These are phyloP conservation scores for Pseudogymnoascus sp. DNA, from an alignment of 2,329 filamentous ascomycete genomes.

Conservation along the genomic window DNA sequence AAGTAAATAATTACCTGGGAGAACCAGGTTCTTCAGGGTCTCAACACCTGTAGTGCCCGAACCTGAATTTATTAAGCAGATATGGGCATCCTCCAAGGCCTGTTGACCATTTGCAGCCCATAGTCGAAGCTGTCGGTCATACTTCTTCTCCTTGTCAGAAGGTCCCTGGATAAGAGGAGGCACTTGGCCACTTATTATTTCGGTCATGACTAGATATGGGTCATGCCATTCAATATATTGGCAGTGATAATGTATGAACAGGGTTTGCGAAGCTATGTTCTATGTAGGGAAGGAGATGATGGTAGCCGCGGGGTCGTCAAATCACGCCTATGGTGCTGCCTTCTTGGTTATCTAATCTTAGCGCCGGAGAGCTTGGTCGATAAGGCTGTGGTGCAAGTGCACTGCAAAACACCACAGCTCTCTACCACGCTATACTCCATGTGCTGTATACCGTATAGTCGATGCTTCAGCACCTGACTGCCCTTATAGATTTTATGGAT, in stretches of 20 bases:
- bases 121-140: constrained; percentile 88
- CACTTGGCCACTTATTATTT: constrained; percentile 26
- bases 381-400: not conserved
- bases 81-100: constrained; percentile 81
- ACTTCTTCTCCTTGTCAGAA: constrained; percentile 64
- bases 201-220: constrained; percentile 26
- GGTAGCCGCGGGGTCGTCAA: not conserved
- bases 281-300: not conserved
- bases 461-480: not conserved
- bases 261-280: not conserved
- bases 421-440: not conserved
- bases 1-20: constrained; percentile 56
- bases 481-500: not conserved
- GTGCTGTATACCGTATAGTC: not conserved
- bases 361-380: not conserved
- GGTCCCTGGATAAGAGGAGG: constrained; percentile 44
- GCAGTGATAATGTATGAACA: not conserved
- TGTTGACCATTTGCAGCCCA: constrained; percentile 92
- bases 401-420: not conserved
- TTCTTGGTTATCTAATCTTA: constrained; percentile 9
- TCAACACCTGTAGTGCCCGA: constrained; percentile 84
- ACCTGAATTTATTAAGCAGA: constrained; percentile 84
- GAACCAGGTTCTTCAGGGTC: constrained; percentile 91
- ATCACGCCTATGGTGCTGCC: not conserved
- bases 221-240: constrained; percentile 1